Conservation (phyloP, 257 asterid genomes). For the Marsdenia floribunda region DNA sequence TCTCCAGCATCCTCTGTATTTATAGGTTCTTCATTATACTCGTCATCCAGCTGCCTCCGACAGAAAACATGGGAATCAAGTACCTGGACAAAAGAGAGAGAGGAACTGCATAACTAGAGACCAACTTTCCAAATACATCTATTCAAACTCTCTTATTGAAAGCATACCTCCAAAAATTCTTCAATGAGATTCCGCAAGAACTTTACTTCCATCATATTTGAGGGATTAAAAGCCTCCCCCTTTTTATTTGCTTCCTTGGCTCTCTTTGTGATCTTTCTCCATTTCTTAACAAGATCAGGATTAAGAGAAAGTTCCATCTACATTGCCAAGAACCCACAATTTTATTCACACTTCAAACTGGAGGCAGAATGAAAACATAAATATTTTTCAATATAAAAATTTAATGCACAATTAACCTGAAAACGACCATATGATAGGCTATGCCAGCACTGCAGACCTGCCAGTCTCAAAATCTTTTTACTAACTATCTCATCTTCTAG, state of each 20-base stretch:
- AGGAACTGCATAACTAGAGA: slow-evolving; percentile 18
- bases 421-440: slow-evolving; percentile 90
- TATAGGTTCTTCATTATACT: slow-evolving; percentile 32
- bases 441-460: slow-evolving; percentile 93
- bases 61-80: slow-evolving; percentile 74
- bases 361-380: not conserved
- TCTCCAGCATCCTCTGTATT: slow-evolving; percentile 32
- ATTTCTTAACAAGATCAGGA: slow-evolving; percentile 64
- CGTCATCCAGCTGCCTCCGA: slow-evolving; percentile 28
- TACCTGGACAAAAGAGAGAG: slow-evolving; percentile 43
- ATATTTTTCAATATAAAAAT: not conserved
- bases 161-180: slow-evolving; percentile 79
- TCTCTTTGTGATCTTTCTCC: slow-evolving; percentile 76
- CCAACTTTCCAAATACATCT: slow-evolving; percentile 4
- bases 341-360: slow-evolving; percentile 15
- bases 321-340: slow-evolving; percentile 11
- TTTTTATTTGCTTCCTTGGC: slow-evolving; percentile 61
- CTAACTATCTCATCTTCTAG: slow-evolving; percentile 94
- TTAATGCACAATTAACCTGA: slow-evolving; percentile 48
- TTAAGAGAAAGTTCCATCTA: slow-evolving; percentile 89
- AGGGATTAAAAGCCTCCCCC: slow-evolving; percentile 52
- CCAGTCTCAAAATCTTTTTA: slow-evolving; percentile 77
- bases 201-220: slow-evolving; percentile 56
- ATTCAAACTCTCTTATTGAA: slow-evolving; percentile 2
- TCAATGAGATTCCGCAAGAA: slow-evolving; percentile 79